Evolutionary conservation across 345 rosid genomes (phyloP), one percentile per base, ranked within the genome.

Genomic region (Erodium maritimum): DNA sequence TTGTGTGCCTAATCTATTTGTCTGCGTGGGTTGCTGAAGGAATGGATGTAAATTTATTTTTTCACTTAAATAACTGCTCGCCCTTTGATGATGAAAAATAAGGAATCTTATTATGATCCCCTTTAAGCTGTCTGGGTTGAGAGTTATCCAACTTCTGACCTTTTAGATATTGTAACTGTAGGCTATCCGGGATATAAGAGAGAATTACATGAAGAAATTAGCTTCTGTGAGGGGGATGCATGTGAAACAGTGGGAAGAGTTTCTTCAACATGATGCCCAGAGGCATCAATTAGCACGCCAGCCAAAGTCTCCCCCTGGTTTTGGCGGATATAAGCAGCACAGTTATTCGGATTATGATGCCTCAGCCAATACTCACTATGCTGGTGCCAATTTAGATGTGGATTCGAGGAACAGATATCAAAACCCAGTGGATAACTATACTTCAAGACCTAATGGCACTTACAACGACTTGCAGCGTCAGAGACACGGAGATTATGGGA

Each of bases 121-220:
- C 20, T 52, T 56, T 58, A 17, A 54, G 66, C 34, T 29, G 8
- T 69, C 42, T 56, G 45, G 11, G 46, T 17, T 33, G 34, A 19
- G 50, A 23, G 23, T 37, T 21, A 65, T 59, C 59, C 69, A 61
- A 65, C 72, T 67, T 66, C 71, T 82, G 69, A 76, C 69, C 60
- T 12, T 75, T 57, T 66, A 58, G 59, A 71, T 3, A 29, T 29
- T 29, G n/a, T n/a, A n/a, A 61, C 74, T 81, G 59, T 74, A 93
- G 99, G 81, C 85, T 21, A 71, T 93, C 56, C 80, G 82, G 82
- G 97, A 87, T 77, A 81, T 87, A 75, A 80, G 91, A 78, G 97
- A 93, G 74, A 77, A 68, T 67, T 83, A 87, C 83, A 71, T 76
- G 82, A 82, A 87, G 84, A 85, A 84, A 74, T 71, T 85, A 67